Conservation (phyloP, 176 grass and related monocot genomes). For the Avena eriantha region DNA sequence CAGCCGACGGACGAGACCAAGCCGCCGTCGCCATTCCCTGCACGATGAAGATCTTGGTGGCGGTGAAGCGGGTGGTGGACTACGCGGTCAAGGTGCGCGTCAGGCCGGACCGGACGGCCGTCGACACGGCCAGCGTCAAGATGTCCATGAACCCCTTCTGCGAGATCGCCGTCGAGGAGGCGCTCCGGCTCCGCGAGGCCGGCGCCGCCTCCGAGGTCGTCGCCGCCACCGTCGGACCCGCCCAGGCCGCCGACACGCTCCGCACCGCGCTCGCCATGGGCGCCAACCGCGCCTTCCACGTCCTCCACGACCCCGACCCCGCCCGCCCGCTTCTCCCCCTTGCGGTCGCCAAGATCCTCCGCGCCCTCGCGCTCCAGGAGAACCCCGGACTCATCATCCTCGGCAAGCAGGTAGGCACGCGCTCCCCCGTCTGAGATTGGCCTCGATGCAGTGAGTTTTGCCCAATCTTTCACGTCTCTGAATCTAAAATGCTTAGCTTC, state of each 20-base stretch:
- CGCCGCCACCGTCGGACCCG: constrained; percentile 78
- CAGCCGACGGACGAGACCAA: neutral
- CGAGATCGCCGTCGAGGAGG: constrained; percentile 95
- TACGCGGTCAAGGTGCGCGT: constrained; percentile 96
- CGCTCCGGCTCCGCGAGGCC: constrained; percentile 73
- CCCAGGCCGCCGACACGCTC: constrained; percentile 79
- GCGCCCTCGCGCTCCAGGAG: constrained; percentile 69
- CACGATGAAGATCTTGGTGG: constrained; percentile 89
- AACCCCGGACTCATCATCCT: constrained; percentile 75
- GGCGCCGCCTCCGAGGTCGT: constrained; percentile 72
- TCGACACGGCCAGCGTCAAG: constrained; percentile 82
- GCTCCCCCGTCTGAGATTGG: neutral
- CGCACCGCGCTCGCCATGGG: constrained; percentile 96
- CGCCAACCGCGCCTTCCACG: constrained; percentile 85
- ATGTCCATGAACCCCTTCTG: constrained; percentile 99
- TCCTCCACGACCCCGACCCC: constrained; percentile 55
- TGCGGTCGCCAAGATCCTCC: constrained; percentile 77
- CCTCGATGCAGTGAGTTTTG: neutral
- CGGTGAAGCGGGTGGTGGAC: constrained; percentile 91
- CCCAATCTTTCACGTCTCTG: neutral
- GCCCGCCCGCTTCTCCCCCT: constrained; percentile 73
- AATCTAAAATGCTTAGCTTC: neutral
- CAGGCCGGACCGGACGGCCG: constrained; percentile 68
- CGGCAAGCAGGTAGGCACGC: constrained; percentile 74
- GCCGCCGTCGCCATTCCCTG: neutral